Evolutionary conservation across 148 eudicot species (phyloP), one percentile per base, ranked within the genome.

Genomic region (Silene conica): DNA sequence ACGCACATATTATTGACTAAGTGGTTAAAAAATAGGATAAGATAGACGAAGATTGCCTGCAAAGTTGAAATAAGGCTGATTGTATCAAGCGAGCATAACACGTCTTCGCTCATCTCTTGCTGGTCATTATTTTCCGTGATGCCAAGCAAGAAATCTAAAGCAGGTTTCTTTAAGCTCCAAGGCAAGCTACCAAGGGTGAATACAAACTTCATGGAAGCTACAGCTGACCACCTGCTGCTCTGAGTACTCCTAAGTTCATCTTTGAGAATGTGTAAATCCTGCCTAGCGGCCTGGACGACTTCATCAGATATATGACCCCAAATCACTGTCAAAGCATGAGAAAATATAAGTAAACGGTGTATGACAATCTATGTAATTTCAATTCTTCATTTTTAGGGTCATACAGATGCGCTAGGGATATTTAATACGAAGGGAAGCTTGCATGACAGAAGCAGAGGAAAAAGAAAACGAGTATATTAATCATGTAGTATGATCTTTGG

Each of bases 231-330:
- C 81, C 99, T 86, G 82, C 78, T 84, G 46, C 76, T 77, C 80
- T 85, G 92, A 54, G 73, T 68, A 65, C 80, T 77, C 71, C 82
- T 78, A 74, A 96, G 89, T 80, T 86, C 91, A 77, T 77, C 76
- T 75, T 73, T 87, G 67, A 90, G 82, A 50, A 76, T 68, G 65
- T 71, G 63, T 55, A 89, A 43, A 82, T 96, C 89, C 72, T 79
- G 85, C 76, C 74, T 81, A 71, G 87, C 89, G 73, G 88, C 87
- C 67, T 79, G 80, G 76, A 86, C 69, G 52, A 86, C 83, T 77
- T 83, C 88, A 76, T 79, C 81, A n/a, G 85, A 87, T 78, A 80
- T 82, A 74, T 84, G 82, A 68, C 88, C 97, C 99, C 99, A 92
- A 70, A 90, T 83, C 41, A 92, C 99, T 92, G 85, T 56, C 66